These are phyloP conservation scores for Trypanosoma cruzi DNA, from an alignment of 208 protist species.

Conservation along the genomic window DNA sequence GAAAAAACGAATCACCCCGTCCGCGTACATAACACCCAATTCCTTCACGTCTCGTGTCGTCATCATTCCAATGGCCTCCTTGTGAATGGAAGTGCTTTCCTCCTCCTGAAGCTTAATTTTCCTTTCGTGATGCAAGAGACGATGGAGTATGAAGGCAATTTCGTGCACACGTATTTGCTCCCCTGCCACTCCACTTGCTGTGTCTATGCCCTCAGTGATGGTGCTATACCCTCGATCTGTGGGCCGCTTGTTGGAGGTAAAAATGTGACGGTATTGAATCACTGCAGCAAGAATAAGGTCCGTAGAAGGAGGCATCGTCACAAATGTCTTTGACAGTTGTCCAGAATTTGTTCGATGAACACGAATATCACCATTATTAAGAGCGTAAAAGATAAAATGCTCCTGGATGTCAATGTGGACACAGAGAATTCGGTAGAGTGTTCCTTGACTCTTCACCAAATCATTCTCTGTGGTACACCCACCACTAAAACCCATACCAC, in stretches of 20 bases:
- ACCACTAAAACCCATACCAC: neutral
- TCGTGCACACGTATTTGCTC: conserved; percentile 37
- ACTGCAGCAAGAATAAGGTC: conserved; percentile 67
- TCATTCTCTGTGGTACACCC: conserved; percentile 5
- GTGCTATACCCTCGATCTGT: neutral
- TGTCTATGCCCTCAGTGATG: neutral
- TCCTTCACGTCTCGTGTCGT: conserved; percentile 61
- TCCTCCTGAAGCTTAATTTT: conserved; percentile 15
- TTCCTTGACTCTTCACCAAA: neutral
- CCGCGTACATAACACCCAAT: conserved; percentile 69
- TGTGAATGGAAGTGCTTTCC: conserved; percentile 41
- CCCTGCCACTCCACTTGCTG: neutral
- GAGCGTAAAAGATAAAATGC: conserved; percentile 71
- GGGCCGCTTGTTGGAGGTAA: conserved; percentile 9
- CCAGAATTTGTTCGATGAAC: conserved; percentile 74
- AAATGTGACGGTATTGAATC: conserved; percentile 57
- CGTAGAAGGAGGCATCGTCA: conserved; percentile 59
- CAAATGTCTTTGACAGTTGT: conserved; percentile 69
- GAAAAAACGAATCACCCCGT: conserved; percentile 74
- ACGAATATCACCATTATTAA: conserved; percentile 71
- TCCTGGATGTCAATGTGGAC: conserved; percentile 52
- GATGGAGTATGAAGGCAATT: conserved; percentile 57
- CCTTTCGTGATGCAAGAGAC: conserved; percentile 30
- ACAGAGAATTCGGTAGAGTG: conserved; percentile 48
- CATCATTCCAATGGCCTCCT: conserved; percentile 57